Percentiles rank a stretch among this genome's conserved stretches.
Conservation (phyloP, 345 rosid genomes). For the Hypericum perforatum region DNA sequence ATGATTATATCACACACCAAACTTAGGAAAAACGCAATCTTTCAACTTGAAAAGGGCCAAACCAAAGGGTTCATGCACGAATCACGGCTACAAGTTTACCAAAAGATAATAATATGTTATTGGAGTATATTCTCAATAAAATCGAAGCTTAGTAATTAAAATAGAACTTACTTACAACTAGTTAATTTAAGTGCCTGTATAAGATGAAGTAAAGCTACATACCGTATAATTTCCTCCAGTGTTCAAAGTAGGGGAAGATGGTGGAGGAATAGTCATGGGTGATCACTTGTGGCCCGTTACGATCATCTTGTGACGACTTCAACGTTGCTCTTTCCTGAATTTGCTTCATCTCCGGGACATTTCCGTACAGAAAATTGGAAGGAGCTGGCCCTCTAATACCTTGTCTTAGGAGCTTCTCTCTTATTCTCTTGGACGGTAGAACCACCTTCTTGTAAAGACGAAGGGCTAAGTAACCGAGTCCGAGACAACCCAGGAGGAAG, state of each 20-base stretch:
- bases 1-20: no score
- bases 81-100: no score
- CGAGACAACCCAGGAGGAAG: background rate
- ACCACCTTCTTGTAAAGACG: slow-evolving; percentile 16
- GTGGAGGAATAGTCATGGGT: slow-evolving; percentile 66
- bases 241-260: slow-evolving; percentile 65
- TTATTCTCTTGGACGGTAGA: slow-evolving; percentile 17
- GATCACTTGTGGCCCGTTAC: slow-evolving; percentile 20
- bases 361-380: slow-evolving; percentile 42
- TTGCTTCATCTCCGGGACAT: slow-evolving; percentile 54
- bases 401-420: slow-evolving; percentile 41
- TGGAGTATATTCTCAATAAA: no score
- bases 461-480: slow-evolving; percentile 10
- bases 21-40: no score
- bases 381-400: slow-evolving; percentile 67
- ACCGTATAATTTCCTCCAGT: slow-evolving; percentile 76
- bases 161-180: no score
- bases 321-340: slow-evolving; percentile 24
- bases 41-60: no score
- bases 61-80: no score
- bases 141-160: no score
- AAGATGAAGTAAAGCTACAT: background rate
- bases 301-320: background rate
- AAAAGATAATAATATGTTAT: no score
- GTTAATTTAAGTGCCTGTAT: no score